Evolutionary conservation across 2,329 filamentous ascomycete species (phyloP).

Genomic region (Acephala macrosclerotiorum): DNA sequence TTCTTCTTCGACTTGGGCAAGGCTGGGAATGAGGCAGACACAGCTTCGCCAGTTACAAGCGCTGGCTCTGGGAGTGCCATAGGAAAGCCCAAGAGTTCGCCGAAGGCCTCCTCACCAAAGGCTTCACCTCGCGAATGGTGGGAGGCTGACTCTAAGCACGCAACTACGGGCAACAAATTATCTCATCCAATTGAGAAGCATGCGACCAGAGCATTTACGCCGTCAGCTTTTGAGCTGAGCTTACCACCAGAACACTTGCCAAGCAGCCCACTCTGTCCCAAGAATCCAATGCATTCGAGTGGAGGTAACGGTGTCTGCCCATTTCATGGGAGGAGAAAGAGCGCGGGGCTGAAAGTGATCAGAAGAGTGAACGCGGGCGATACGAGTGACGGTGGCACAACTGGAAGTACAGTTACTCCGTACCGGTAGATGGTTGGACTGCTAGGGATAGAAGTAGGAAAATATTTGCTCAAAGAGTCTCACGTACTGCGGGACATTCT

Average conservation of each 20-base stretch:
- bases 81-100: neutral
- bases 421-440: neutral
- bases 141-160: slow-evolving; percentile 30
- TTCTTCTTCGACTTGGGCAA: slow-evolving; percentile 41
- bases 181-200: neutral
- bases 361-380: slow-evolving; percentile 25
- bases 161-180: slow-evolving; percentile 20
- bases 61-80: slow-evolving; percentile 1
- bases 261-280: slow-evolving; percentile 51
- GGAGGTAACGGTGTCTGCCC: slow-evolving; percentile 49
- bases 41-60: slow-evolving; percentile 6
- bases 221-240: slow-evolving; percentile 46
- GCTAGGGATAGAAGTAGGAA: neutral
- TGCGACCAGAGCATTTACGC: neutral
- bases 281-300: slow-evolving; percentile 48
- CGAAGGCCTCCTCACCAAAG: too few species aligned
- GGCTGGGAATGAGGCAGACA: slow-evolving; percentile 12
- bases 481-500: too few species aligned
- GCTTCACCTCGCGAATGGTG: slow-evolving; percentile 19
- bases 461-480: neutral
- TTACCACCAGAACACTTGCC: slow-evolving; percentile 52
- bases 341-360: slow-evolving; percentile 44
- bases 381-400: neutral
- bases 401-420: neutral
- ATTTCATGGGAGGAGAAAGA: slow-evolving; percentile 48